A percentile compares a stretch with the other conserved stretches of the same genome.
phyloP scores from a whole-genome alignment of 257 asterid species.

The Capsicum chinense region DNA sequence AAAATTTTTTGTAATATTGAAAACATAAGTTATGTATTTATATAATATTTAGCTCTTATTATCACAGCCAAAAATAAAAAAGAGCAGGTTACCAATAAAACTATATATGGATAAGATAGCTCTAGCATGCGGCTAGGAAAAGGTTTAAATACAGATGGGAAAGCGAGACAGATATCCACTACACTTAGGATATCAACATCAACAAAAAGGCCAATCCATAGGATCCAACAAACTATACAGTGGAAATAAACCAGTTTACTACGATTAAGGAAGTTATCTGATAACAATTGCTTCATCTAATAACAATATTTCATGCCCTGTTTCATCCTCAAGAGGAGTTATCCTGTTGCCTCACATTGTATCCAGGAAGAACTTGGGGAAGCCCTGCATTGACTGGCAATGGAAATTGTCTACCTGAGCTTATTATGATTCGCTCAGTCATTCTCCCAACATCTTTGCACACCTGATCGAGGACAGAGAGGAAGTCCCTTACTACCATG shows the following conservation, averaged over 20 bases:
- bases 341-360: neutral
- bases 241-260: conserved; percentile 3
- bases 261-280: neutral
- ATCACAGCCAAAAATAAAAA: neutral
- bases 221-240: neutral
- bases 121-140: neutral
- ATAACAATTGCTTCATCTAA: neutral
- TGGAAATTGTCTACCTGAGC: conserved; percentile 24
- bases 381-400: conserved; percentile 39
- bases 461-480: conserved; percentile 64
- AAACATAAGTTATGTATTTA: too few relatives aligned
- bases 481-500: conserved; percentile 74
- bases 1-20: too few relatives aligned
- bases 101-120: neutral
- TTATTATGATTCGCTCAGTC: conserved; percentile 53
- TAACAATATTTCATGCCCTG: neutral
- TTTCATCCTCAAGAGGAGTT: conserved; percentile 22
- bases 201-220: conserved; percentile 2
- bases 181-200: neutral
- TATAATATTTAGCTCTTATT: too few relatives aligned
- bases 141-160: neutral
- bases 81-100: neutral
- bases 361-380: conserved; percentile 25
- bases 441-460: conserved; percentile 74
- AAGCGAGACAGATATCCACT: neutral